Base-by-base conservation (phyloP, 768 basidiomycete genomes). In the Boletellus sp. region DNA sequence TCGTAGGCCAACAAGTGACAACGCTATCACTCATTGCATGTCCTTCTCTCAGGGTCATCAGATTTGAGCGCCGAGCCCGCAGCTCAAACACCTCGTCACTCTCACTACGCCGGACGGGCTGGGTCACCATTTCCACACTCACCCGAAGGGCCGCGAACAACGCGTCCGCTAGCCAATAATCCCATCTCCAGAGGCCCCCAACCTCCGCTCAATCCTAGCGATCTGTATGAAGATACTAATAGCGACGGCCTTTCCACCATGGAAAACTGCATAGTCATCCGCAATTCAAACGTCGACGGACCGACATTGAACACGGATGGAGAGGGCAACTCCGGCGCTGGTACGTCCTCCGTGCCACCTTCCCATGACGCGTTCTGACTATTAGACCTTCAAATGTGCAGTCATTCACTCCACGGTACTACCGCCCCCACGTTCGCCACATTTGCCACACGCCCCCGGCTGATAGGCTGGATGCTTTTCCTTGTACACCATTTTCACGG, bases 221-320 rank as follows among this genome's bases (percentile, higher is more conserved):
- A 8, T 10, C 8, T 28, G 7, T 8, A 28, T 2, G 28, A 28
- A 15, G 41, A 9, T 1, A 1, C 12, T 15, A 11, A 7, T 2
- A 19, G 9, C 22, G 28, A 5, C 4, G 33, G 15, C 15, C 16
- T 11, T 11, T 6, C 39, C n/a, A 26, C 4, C 7, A 56, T 20
- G 47, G 13, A 11, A 9, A 47, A 56, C n/a, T 53, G 47, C 22
- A 1, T 56, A 22, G 43, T 44, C 0, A 12, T 59, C 12, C 35
- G 0, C 0, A 15, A 4, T 22, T 51, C 54, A 1, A 46, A 2
- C 3, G 49, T 35, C 4, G 40, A 49, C 0, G 59, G 54, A 16
- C 0, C 48, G 17, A 60, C 57, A 11, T 4, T 59, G 39, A 53
- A 59, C 32, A 47, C 38, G 31, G 44, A 44, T 11, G 49, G 46